phyloP scores from a whole-genome alignment of 176 grass and related monocot genomes.

The Elymus sibiricus region DNA sequence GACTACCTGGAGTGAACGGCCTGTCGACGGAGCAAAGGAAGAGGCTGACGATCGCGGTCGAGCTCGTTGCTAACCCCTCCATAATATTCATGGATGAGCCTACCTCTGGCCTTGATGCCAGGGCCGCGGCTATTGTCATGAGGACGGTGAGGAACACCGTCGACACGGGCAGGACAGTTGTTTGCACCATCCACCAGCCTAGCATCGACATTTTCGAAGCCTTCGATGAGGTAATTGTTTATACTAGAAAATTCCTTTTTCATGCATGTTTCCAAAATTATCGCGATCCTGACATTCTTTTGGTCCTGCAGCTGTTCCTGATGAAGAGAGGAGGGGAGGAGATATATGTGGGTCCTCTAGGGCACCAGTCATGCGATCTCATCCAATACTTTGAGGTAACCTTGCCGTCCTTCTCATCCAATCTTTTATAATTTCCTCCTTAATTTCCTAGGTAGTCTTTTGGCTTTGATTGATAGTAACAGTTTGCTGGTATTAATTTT shows the following conservation, averaged over 20 bases:
- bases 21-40: conserved; percentile 63
- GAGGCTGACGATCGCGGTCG: conserved; percentile 60
- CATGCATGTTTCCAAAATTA: too few relatives aligned
- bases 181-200: conserved; percentile 71
- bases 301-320: conserved; percentile 36
- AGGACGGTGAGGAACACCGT: conserved; percentile 65
- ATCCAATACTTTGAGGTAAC: conserved; percentile 62
- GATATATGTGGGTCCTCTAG: conserved; percentile 61
- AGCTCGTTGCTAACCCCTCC: conserved; percentile 65
- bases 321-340: conserved; percentile 74
- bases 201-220: conserved; percentile 74
- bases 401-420: background rate
- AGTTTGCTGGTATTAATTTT: background rate
- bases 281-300: too few relatives aligned
- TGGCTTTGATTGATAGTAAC: background rate
- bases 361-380: conserved; percentile 48
- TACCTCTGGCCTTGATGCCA: conserved; percentile 67
- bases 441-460: background rate
- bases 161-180: conserved; percentile 59
- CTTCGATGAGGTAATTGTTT: conserved; percentile 51
- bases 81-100: conserved; percentile 84
- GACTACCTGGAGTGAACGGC: conserved; percentile 55
- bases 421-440: background rate
- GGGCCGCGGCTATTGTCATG: conserved; percentile 67
- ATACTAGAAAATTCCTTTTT: background rate